These are phyloP conservation scores for Anisodus acutangulus DNA, from an alignment of 257 asterid genomes.

Conservation along the genomic window DNA sequence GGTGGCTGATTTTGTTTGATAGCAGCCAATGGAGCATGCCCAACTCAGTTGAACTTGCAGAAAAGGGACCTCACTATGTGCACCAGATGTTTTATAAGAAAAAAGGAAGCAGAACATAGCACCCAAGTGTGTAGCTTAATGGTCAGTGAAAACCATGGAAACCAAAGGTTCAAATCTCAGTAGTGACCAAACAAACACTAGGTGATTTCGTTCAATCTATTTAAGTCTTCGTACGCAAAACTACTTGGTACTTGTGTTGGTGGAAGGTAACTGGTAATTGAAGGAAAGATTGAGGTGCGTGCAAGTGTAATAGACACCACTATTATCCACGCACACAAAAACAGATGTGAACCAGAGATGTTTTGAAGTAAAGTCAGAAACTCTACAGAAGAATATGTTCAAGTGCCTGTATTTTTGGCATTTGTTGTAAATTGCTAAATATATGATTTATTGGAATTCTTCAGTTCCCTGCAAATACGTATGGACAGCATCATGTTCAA, in stretches of 20 bases:
- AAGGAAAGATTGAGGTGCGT: not conserved
- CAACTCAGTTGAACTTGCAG: not conserved
- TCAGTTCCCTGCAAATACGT: not conserved
- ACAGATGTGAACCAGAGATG: not conserved
- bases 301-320: not conserved
- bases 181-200: not conserved
- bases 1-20: slow-evolving; percentile 14
- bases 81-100: not conserved
- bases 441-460: not conserved
- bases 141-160: not conserved
- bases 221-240: too few relatives aligned
- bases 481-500: not conserved
- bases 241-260: not conserved
- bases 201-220: too few relatives aligned
- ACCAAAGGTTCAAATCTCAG: not conserved
- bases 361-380: not conserved
- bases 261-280: not conserved
- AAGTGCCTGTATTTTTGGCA: not conserved
- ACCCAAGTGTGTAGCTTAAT: not conserved
- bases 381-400: not conserved
- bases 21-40: not conserved
- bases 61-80: not conserved
- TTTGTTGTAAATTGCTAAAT: slow-evolving; percentile 19
- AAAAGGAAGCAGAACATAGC: not conserved
- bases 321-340: not conserved